These are phyloP conservation scores for Vigna nakashimae DNA, from an alignment of 306 rosid species.

Conservation along the genomic window DNA sequence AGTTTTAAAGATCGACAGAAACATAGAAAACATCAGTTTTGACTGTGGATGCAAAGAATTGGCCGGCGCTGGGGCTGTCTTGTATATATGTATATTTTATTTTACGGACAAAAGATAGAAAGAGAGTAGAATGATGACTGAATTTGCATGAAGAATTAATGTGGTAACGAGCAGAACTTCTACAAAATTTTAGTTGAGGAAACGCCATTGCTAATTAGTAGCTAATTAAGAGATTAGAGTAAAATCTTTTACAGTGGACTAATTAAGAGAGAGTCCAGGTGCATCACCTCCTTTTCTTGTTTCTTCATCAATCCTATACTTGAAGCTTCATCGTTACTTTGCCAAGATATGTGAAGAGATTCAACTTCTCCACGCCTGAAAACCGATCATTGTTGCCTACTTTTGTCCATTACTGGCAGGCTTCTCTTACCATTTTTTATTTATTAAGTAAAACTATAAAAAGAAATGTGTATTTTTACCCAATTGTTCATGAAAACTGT, in stretches of 20 bases:
- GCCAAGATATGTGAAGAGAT: not conserved
- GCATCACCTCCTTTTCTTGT: not conserved
- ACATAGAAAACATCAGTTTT: slow-evolving; percentile 49
- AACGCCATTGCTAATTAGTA: not conserved
- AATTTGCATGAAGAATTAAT: not conserved
- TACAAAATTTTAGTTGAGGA: not conserved
- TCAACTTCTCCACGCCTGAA: not conserved
- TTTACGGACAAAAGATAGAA: not conserved
- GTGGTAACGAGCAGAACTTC: not conserved
- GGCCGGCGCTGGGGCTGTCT: slow-evolving; percentile 56
- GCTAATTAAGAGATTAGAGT: not conserved
- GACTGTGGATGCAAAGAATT: slow-evolving; percentile 33
- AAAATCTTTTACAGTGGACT: not conserved
- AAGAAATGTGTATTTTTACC: too few relatives aligned
- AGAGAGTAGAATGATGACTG: not conserved
- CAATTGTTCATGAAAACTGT: not conserved
- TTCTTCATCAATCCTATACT: not conserved
- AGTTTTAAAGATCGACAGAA: not conserved
- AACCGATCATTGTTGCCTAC: too few relatives aligned
- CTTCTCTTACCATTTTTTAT: too few relatives aligned
- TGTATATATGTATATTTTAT: not conserved
- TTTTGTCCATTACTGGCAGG: not conserved
- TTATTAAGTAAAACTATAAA: too few relatives aligned
- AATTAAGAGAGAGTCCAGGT: not conserved
- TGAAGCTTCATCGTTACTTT: not conserved